phyloP scores from a whole-genome alignment of 2,329 filamentous ascomycete genomes.

The Aaosphaeria pasadenensis region DNA sequence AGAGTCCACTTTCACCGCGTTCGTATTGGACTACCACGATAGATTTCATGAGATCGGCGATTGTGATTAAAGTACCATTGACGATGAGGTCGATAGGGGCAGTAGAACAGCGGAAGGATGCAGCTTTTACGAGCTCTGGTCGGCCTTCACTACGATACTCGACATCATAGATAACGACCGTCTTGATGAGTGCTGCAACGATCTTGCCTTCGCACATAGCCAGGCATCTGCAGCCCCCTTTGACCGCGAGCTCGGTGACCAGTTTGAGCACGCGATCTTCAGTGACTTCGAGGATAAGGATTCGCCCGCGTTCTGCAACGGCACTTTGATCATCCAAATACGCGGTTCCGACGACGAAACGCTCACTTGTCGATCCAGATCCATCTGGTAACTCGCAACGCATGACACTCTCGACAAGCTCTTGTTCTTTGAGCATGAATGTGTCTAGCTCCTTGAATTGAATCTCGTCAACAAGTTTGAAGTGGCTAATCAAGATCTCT shows the following conservation, averaged over 20 bases:
- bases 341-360: conserved; percentile 89
- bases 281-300: conserved; percentile 81
- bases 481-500: conserved; percentile 75
- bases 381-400: conserved; percentile 67
- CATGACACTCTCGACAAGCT: conserved; percentile 83
- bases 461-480: conserved; percentile 88
- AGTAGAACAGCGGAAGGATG: conserved; percentile 76
- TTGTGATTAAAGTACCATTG: conserved; percentile 70
- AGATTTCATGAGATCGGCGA: conserved; percentile 93
- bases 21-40: conserved; percentile 73
- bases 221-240: conserved; percentile 77
- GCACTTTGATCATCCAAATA: conserved; percentile 63
- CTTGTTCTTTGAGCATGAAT: conserved; percentile 62
- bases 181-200: conserved; percentile 86
- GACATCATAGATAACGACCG: conserved; percentile 61
- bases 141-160: conserved; percentile 54
- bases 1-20: conserved; percentile 54
- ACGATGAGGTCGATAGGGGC: conserved; percentile 80
- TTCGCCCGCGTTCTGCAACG: conserved; percentile 62
- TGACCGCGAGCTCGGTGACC: conserved; percentile 66
- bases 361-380: conserved; percentile 59
- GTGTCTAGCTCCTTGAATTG: conserved; percentile 76
- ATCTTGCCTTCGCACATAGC: conserved; percentile 70
- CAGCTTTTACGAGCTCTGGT: conserved; percentile 63
- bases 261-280: conserved; percentile 70